A percentile compares a stretch with the other conserved stretches of the same genome.
Conservation (phyloP, 1,139 yeast genomes). For the Saccharomyces hybrid region DNA sequence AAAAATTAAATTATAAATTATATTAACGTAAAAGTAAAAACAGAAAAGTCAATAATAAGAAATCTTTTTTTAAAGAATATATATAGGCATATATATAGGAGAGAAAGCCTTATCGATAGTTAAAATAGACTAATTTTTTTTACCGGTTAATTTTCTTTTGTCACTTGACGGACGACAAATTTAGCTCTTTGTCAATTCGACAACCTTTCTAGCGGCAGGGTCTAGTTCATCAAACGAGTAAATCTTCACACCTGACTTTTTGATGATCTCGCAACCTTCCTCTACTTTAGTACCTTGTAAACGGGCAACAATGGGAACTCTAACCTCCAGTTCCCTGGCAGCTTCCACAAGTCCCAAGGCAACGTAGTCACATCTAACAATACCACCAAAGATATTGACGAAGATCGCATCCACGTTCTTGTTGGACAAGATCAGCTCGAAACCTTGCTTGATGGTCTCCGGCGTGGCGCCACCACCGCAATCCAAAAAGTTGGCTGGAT, state of each 20-base stretch:
- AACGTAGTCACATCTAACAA: slow-evolving; percentile 97
- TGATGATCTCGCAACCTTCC: slow-evolving; percentile 79
- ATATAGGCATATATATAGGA: background rate
- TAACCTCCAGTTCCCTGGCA: slow-evolving; percentile 79
- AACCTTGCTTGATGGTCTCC: slow-evolving; percentile 94
- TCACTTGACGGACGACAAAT: background rate
- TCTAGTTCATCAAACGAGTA: slow-evolving; percentile 88
- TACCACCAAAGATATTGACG: slow-evolving; percentile 98
- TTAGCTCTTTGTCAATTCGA: slow-evolving; percentile 47
- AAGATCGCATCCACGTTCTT: slow-evolving; percentile 88
- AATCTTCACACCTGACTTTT: slow-evolving; percentile 86
- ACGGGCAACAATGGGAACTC: slow-evolving; percentile 94
- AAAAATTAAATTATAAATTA: background rate
- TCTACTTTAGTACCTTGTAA: slow-evolving; percentile 96
- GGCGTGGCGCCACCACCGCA: slow-evolving; percentile 99
- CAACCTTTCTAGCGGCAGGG: slow-evolving; percentile 95
- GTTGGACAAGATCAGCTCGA: slow-evolving; percentile 86
- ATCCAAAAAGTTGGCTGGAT: slow-evolving; percentile 97
- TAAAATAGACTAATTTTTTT: background rate
- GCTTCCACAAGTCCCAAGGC: slow-evolving; percentile 96
- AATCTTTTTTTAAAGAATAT: background rate
- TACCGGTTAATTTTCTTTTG: background rate
- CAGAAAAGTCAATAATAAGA: background rate
- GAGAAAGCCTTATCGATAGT: background rate
- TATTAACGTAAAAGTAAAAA: background rate